Evolutionary conservation across 192 early-diverging fungal genomes (phyloP).

Genomic region (Backusella macrospora): DNA sequence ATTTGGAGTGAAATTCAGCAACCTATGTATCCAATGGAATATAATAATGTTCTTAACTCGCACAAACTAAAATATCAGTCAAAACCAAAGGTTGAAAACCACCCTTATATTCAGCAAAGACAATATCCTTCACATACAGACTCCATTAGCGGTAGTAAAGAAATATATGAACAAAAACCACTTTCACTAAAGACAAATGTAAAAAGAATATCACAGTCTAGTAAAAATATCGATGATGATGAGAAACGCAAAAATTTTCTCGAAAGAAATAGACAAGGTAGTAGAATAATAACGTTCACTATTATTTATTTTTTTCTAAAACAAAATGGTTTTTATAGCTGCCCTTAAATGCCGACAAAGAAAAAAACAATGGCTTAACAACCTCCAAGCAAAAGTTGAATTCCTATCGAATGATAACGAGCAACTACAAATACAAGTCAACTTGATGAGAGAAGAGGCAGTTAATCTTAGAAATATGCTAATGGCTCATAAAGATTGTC

Average conservation of each 20-base stretch:
- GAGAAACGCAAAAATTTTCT: slow-evolving; percentile 81
- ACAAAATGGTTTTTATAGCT: slow-evolving; percentile 45
- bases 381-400: slow-evolving; percentile 70
- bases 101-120: neutral
- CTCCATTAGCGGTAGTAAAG: neutral
- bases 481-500: slow-evolving; percentile 76
- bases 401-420: slow-evolving; percentile 69
- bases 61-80: slow-evolving; percentile 10
- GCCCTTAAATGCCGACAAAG: slow-evolving; percentile 91
- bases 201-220: neutral
- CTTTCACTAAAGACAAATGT: neutral
- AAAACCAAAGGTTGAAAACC: neutral
- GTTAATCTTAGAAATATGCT: slow-evolving; percentile 78
- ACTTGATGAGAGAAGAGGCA: slow-evolving; percentile 69
- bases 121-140: neutral
- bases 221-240: slow-evolving; percentile 40
- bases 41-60: neutral
- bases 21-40: neutral
- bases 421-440: slow-evolving; percentile 57
- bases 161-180: neutral
- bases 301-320: slow-evolving; percentile 12
- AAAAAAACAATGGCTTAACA: slow-evolving; percentile 89
- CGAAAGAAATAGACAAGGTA: slow-evolving; percentile 87
- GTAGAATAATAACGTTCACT: neutral
- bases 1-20: slow-evolving; percentile 10